Evolutionary conservation across 2,329 filamentous ascomycete species (phyloP), one percentile per base, ranked within the genome.

Genomic region (Clonostachys chloroleuca): DNA sequence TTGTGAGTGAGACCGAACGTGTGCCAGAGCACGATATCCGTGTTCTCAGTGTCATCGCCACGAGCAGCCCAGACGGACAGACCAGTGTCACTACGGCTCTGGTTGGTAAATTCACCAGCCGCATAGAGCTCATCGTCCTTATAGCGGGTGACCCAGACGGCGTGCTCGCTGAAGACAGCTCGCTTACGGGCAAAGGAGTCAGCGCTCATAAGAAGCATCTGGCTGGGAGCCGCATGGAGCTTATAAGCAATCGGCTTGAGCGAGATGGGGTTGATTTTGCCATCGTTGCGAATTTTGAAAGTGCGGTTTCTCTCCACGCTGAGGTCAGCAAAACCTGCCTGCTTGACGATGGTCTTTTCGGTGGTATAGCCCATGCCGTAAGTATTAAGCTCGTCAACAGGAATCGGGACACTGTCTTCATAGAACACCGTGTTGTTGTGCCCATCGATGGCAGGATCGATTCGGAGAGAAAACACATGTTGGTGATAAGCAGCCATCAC

Each of bases 401-500:
- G 73, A 55, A 83, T 66, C 0, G 68, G 43, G 6, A 59, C 53
- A 1, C 61, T 61, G 34, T 72, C 67, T 18, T 71, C 65, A 1
- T 66, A 49, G 2, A 64, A 57, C 2, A 83, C 61, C 0, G 78
- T 77, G 58, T 85, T 86, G 1, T 62, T 58, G 54, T 75, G 67
- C 1, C 81, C 81, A 53, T 86, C 81, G 35, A 86, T 68, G 4
- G 80, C 77, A 0, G 82, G 81, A 54, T 87, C 83, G 14, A 87
- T 77, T 1, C 83, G 74, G 33, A 82, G 59, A n/a, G 70, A 75
- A 57, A 87, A 87, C 34, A 87, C 71, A 60, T 87, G 83, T 56
- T 87, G 84, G 50, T 87, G 83, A 57, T 86, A 83, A 18, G 81
- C 79, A 0, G 83, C 84, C 5, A 86, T 60, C 0, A 81, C 78